A percentile compares a stretch with the other conserved stretches of the same genome.
These are phyloP conservation scores for Amborella trichopoda DNA, from an alignment of 164 flowering plant genomes.

Conservation along the genomic window DNA sequence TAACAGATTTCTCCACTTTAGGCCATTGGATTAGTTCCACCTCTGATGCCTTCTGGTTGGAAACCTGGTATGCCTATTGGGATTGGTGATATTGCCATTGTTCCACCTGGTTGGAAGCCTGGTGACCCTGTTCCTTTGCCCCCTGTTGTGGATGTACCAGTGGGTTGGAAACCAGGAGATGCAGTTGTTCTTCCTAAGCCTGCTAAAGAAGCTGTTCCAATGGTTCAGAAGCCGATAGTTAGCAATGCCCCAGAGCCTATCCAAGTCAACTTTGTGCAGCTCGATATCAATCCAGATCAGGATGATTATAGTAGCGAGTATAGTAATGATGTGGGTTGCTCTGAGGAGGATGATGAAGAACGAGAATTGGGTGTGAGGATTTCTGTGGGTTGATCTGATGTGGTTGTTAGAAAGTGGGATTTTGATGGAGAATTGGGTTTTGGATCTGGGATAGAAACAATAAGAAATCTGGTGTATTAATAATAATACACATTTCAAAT, in stretches of 20 bases:
- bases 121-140: constrained; percentile 78
- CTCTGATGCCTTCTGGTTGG: constrained; percentile 84
- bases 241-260: constrained; percentile 46
- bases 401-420: too few species aligned
- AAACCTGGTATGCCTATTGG: constrained; percentile 91
- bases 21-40: too few species aligned
- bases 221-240: constrained; percentile 7
- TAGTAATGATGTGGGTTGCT: constrained; percentile 57
- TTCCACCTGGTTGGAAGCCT: constrained; percentile 93
- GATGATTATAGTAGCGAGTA: constrained; percentile 78
- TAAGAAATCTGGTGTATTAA: too few species aligned
- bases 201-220: constrained; percentile 24
- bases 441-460: too few species aligned
- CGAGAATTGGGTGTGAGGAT: too few species aligned
- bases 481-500: too few species aligned
- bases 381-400: too few species aligned
- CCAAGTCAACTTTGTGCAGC: constrained; percentile 60
- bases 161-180: too few species aligned
- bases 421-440: too few species aligned
- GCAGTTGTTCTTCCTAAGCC: constrained; percentile 21
- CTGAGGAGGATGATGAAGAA: constrained; percentile 69
- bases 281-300: constrained; percentile 58
- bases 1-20: too few species aligned
- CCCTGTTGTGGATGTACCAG: too few species aligned
- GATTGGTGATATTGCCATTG: constrained; percentile 39